Base-by-base conservation (phyloP, 352 stramenopile genomes). In the Phytopythium boreale region DNA sequence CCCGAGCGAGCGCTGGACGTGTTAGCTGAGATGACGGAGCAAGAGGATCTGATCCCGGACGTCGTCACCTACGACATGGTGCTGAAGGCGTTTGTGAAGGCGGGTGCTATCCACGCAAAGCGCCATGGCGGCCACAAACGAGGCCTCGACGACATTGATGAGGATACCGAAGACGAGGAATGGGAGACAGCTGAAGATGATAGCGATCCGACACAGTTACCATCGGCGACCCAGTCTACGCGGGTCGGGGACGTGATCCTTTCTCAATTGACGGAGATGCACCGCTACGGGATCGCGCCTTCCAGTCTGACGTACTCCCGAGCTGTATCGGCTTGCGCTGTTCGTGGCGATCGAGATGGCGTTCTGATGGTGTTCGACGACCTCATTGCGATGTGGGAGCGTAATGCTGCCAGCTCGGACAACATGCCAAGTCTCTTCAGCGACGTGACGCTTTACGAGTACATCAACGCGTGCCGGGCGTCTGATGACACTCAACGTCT, bases 1-100 rank as follows among this genome's bases (percentile, higher is more conserved):
- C 71, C 77, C 39, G 57, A 73, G 29, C 68, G 62, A 34, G 82
- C 80, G 2, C 43, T 91, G 14, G 66, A 83, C 34, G 58, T 87
- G 3, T 43, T 90, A 20, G 29, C 56, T 17, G 71, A 80, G 55
- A 81, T 90, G 43, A 55, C 69, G 10, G 26, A 64, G 14, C 64
- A 77, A 41, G 49, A 62, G 26, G 66, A 64, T 10, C 36, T 82
- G 22, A 27, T 49, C 20, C 76, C 72, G 7, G 70, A 89, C 52
- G n/a, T 76, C 0, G 62, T 77, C 62, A 84, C 78, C 19, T 93
- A 82, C 62, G 87, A 92, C 49, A 82, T 71, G 20, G 66, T 82
- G 7, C 41, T 93, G 2, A 79, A 78, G 64, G 73, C 80, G 46
- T 80, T 90, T 44, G 67, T 79, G 24, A 71, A 61, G 69, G 51